Evolutionary conservation across 2,329 filamentous ascomycete species (phyloP).

Genomic region (Pyricularia sp.): DNA sequence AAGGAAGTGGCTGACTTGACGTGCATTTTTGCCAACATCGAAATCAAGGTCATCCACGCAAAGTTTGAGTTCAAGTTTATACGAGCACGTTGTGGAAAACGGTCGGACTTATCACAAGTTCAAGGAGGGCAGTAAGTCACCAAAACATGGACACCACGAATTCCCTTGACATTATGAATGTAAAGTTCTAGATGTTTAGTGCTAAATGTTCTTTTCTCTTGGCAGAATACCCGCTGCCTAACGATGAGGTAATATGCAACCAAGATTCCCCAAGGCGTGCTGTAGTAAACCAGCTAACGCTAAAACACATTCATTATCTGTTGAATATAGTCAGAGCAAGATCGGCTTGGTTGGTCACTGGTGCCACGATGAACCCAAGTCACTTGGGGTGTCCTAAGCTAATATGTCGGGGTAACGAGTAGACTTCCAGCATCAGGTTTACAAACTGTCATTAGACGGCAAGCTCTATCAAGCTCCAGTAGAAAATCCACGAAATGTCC

Average conservation of each 20-base stretch:
- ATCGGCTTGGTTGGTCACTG: slow-evolving; percentile 11
- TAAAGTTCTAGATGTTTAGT: not conserved
- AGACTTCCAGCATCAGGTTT: slow-evolving; percentile 18
- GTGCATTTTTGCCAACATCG: not conserved
- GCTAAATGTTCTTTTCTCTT: not conserved
- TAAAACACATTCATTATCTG: not conserved
- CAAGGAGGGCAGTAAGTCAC: slow-evolving; percentile 13
- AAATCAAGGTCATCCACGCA: slow-evolving; percentile 13
- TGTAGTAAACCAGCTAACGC: not conserved
- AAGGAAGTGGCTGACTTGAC: not conserved
- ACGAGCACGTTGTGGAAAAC: slow-evolving; percentile 15
- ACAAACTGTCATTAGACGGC: slow-evolving; percentile 13
- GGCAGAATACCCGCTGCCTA: slow-evolving; percentile 15
- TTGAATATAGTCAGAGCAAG: slow-evolving; percentile 12
- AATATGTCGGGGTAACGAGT: not conserved
- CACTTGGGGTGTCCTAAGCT: not conserved
- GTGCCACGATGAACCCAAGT: not conserved
- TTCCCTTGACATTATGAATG: not conserved
- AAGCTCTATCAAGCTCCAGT: slow-evolving; percentile 15
- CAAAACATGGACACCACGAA: not conserved
- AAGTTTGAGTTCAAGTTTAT: slow-evolving; percentile 13
- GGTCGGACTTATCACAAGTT: slow-evolving; percentile 17
- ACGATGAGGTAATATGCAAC: slow-evolving; percentile 13
- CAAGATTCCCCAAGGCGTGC: not conserved
- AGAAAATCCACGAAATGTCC: slow-evolving; percentile 6